Conservation (phyloP, 164 flowering plant genomes). For the Warburgia ugandensis region DNA sequence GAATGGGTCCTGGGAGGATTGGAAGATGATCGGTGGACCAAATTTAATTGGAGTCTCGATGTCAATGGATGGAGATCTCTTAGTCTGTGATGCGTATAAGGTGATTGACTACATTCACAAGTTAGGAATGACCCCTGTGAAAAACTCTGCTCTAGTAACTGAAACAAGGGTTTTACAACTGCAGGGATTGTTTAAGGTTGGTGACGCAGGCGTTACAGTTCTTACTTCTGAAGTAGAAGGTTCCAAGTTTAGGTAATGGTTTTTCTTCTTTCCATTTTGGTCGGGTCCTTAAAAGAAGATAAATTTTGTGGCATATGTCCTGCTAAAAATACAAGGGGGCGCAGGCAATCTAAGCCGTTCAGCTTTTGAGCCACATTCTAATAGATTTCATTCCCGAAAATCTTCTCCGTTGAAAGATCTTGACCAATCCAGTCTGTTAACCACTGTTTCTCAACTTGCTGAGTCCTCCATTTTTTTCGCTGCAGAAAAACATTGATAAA, state of each 20-base stretch:
- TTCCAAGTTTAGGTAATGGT: conserved; percentile 36
- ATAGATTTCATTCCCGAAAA: neutral
- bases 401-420: neutral
- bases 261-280: neutral
- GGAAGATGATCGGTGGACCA: conserved; percentile 34
- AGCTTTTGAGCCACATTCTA: neutral
- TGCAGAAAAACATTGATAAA: too few species aligned
- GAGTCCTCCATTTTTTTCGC: too few species aligned
- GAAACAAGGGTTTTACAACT: neutral
- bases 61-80: conserved; percentile 29
- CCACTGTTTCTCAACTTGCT: too few species aligned
- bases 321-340: neutral
- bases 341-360: neutral
- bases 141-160: neutral
- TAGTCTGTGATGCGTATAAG: conserved; percentile 52
- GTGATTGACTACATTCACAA: conserved; percentile 7
- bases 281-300: neutral
- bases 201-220: conserved; percentile 33
- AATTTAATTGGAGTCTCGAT: conserved; percentile 41
- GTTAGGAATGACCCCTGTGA: neutral
- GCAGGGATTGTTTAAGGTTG: conserved; percentile 61
- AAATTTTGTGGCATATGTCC: neutral
- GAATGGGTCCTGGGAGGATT: conserved; percentile 59
- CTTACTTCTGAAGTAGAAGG: conserved; percentile 52
- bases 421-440: neutral